These are phyloP conservation scores for Corymbia calophylla DNA, from an alignment of 441 rosid genomes.

Conservation along the genomic window DNA sequence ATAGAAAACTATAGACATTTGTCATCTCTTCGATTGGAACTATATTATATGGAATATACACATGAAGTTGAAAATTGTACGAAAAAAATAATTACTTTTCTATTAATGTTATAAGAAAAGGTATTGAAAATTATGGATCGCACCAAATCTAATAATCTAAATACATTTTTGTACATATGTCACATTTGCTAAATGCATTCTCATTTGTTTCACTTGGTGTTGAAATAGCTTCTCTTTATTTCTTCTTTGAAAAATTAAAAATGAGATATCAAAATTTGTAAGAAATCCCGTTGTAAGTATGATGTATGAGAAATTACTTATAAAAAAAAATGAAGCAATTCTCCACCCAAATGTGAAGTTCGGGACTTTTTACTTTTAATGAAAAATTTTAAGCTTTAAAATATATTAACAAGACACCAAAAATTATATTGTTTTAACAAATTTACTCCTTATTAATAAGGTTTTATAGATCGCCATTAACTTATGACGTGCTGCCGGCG, in stretches of 20 bases:
- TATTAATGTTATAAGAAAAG: background rate
- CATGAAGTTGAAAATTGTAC: background rate
- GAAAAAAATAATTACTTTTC: background rate
- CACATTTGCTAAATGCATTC: fast-evolving
- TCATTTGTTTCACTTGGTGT: background rate
- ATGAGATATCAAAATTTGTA: background rate
- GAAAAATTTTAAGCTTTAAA: background rate
- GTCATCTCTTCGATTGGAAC: background rate
- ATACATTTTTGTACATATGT: background rate
- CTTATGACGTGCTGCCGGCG: fast-evolving
- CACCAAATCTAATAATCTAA: background rate
- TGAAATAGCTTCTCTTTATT: background rate
- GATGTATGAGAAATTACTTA: background rate
- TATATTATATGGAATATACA: background rate
- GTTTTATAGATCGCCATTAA: background rate
- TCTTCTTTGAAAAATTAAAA: background rate
- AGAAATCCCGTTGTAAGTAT: background rate
- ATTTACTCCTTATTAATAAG: background rate
- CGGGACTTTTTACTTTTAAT: background rate
- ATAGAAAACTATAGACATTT: background rate
- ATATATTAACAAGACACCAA: background rate
- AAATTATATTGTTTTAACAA: background rate
- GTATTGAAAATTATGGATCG: background rate
- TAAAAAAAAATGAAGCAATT: background rate
- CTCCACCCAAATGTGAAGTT: background rate